Conservation (phyloP, 140 eudicot species). For the Anethum foeniculum region DNA sequence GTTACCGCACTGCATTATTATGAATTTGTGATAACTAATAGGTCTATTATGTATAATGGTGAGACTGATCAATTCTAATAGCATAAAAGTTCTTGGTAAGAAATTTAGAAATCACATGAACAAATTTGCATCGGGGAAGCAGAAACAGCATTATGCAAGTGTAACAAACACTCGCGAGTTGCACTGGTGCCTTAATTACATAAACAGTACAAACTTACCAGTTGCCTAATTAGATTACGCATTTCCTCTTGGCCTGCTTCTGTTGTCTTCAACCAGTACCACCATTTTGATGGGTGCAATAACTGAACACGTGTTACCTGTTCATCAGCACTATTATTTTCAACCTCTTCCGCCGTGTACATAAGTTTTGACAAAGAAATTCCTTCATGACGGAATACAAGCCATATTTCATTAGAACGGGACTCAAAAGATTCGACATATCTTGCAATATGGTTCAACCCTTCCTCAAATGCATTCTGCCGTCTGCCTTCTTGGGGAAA, state of each 20-base stretch:
- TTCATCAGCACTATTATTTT: constrained; percentile 39
- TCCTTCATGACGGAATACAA: constrained; percentile 94
- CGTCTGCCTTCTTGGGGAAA: constrained; percentile 19
- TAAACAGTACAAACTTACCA: constrained; percentile 38
- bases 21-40: background rate
- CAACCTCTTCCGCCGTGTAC: constrained; percentile 70
- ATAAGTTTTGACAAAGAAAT: constrained; percentile 84
- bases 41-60: background rate
- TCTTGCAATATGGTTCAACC: constrained; percentile 90
- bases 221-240: constrained; percentile 72
- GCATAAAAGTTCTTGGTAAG: background rate
- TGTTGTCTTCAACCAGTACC: constrained; percentile 95
- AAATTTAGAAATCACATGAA: background rate
- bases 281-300: constrained; percentile 87
- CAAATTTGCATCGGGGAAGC: background rate
- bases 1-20: background rate
- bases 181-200: background rate
- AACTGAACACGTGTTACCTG: constrained; percentile 60
- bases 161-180: background rate
- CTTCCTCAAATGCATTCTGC: constrained; percentile 54
- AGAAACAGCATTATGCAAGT: background rate
- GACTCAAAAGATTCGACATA: constrained; percentile 97
- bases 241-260: constrained; percentile 84
- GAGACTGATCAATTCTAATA: background rate
- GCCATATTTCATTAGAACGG: constrained; percentile 90